Percentiles rank a stretch among this genome's conserved stretches.
phyloP scores from a whole-genome alignment of 164 flowering plant species.

The Platanus orientalis region DNA sequence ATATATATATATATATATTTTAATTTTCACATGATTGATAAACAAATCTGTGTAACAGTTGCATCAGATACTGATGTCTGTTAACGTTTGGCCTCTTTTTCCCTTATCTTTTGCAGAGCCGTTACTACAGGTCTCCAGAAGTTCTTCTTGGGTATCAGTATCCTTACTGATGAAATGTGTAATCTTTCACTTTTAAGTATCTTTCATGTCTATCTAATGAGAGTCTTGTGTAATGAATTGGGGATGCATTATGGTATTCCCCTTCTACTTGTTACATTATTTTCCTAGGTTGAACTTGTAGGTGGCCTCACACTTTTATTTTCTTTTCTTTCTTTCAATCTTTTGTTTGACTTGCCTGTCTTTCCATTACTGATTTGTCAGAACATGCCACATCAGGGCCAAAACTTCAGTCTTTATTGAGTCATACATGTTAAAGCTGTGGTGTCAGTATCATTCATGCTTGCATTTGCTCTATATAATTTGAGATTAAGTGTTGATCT shows the following conservation, averaged over 20 bases:
- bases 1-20: too few relatives aligned
- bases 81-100: neutral
- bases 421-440: too few relatives aligned
- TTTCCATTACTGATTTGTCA: too few relatives aligned
- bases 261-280: too few relatives aligned
- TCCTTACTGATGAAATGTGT: constrained; percentile 40
- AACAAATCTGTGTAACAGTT: neutral
- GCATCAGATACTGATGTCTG: neutral
- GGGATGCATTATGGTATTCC: neutral
- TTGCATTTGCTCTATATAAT: too few relatives aligned
- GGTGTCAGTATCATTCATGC: too few relatives aligned
- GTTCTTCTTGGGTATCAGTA: constrained; percentile 99
- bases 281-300: too few relatives aligned
- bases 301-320: neutral
- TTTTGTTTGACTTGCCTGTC: too few relatives aligned
- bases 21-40: neutral
- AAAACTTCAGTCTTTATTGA: too few relatives aligned
- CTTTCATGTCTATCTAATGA: neutral
- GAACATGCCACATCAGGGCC: too few relatives aligned
- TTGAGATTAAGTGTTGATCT: neutral
- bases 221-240: neutral
- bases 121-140: constrained; percentile 98
- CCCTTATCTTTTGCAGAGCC: constrained; percentile 67
- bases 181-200: neutral
- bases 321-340: too few relatives aligned